These are phyloP conservation scores for Aspergillus bombycis DNA, from an alignment of 2,329 filamentous ascomycete species.

Conservation along the genomic window DNA sequence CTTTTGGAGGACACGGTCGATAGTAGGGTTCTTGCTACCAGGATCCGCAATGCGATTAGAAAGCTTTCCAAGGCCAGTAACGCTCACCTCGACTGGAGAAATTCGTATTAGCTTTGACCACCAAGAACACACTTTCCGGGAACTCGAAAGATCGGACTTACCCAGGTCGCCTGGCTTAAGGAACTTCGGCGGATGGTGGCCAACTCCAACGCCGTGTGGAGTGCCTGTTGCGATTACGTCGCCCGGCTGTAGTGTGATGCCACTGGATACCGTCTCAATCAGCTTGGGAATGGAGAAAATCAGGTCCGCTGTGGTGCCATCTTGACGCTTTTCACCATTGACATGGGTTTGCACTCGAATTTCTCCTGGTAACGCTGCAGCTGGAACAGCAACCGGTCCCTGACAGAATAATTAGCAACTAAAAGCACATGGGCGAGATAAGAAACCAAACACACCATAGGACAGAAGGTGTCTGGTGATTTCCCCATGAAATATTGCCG, in stretches of 20 bases:
- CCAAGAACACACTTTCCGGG: background rate
- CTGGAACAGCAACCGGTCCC: constrained; percentile 57
- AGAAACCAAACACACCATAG: constrained; percentile 43
- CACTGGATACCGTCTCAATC: constrained; percentile 52
- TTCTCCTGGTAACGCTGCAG: constrained; percentile 46
- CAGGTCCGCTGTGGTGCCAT: constrained; percentile 52
- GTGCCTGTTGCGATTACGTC: constrained; percentile 58
- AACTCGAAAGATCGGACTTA: background rate
- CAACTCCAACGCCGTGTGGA: constrained; percentile 53
- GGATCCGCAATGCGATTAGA: constrained; percentile 44
- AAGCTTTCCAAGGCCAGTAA: constrained; percentile 47
- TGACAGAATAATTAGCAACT: background rate
- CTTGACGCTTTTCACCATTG: constrained; percentile 56
- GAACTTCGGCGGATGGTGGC: constrained; percentile 48
- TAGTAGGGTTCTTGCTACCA: constrained; percentile 29
- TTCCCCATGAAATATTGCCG: constrained; percentile 66
- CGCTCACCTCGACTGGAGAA: constrained; percentile 43
- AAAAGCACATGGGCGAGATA: too few relatives aligned
- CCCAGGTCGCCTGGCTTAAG: constrained; percentile 42
- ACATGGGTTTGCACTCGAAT: constrained; percentile 51
- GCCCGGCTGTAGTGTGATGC: constrained; percentile 55
- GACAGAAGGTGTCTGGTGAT: constrained; percentile 59
- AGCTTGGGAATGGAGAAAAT: constrained; percentile 55
- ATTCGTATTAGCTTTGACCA: background rate
- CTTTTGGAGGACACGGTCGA: constrained; percentile 21